Evolutionary conservation across 257 asterid genomes (phyloP).

Genomic region (Apocynum venetum): DNA sequence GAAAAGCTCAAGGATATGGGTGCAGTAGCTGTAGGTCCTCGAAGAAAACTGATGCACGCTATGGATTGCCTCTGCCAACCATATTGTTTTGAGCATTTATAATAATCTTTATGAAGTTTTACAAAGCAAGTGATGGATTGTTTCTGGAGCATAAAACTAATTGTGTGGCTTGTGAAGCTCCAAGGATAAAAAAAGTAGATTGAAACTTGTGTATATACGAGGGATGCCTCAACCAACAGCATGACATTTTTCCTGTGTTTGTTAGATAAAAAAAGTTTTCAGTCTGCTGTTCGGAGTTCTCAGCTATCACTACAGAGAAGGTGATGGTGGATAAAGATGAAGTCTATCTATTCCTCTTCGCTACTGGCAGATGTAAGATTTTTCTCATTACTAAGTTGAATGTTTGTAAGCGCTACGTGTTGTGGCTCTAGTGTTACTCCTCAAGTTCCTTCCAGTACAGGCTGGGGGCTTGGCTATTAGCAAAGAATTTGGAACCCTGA

Average conservation of each 20-base stretch:
- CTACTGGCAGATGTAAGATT: background rate
- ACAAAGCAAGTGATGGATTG: background rate
- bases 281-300: background rate
- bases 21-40: conserved; percentile 72
- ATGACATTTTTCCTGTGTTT: background rate
- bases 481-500: background rate
- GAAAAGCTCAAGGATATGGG: conserved; percentile 91
- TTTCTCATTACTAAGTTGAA: background rate
- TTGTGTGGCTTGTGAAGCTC: background rate
- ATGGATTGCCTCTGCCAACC: conserved; percentile 88
- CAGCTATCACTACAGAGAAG: background rate
- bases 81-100: conserved; percentile 54
- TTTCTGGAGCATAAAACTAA: background rate
- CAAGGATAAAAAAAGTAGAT: background rate
- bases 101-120: conserved; percentile 12
- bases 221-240: background rate
- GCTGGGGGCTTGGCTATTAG: background rate
- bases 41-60: conserved; percentile 93
- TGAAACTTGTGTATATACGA: background rate
- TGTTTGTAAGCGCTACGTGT: background rate
- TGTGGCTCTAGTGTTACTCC: background rate
- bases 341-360: background rate
- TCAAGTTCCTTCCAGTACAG: background rate
- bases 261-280: background rate
- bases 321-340: background rate